A percentile compares a stretch with the other conserved stretches of the same genome.
Evolutionary conservation across 2,329 filamentous ascomycete species (phyloP).

Genomic region (Diaporthe vexans): DNA sequence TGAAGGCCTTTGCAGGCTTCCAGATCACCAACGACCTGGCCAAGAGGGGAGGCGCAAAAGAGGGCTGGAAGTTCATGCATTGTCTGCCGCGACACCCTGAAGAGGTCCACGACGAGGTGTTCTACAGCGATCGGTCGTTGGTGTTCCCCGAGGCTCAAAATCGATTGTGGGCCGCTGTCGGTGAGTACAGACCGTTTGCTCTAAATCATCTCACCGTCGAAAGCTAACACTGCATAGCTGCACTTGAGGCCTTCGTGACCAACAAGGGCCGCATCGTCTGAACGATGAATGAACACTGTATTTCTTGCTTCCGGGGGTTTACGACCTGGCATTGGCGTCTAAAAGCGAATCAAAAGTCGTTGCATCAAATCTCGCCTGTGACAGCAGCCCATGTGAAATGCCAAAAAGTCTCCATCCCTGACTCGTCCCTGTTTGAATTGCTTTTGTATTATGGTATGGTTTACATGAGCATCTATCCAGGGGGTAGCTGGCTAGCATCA

Average conservation of each 20-base stretch:
- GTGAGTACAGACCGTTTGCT: slow-evolving; percentile 59
- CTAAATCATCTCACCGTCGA: not conserved
- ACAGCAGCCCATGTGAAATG: not conserved
- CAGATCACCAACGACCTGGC: slow-evolving; percentile 92
- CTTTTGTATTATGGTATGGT: slow-evolving; percentile 28
- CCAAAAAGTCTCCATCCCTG: not conserved
- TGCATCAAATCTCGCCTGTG: slow-evolving; percentile 4
- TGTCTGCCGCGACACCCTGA: slow-evolving; percentile 93
- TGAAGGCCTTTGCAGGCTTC: slow-evolving; percentile 89
- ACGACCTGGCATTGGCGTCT: slow-evolving; percentile 16
- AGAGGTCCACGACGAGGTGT: slow-evolving; percentile 95
- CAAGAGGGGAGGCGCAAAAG: slow-evolving; percentile 85
- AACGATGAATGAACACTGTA: not conserved
- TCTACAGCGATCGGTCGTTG: slow-evolving; percentile 86
- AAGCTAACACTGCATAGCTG: slow-evolving; percentile 62
- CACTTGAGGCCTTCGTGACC: slow-evolving; percentile 90
- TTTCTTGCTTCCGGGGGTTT: not conserved
- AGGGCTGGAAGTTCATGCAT: slow-evolving; percentile 98
- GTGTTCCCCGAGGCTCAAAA: slow-evolving; percentile 98
- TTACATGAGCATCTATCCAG: slow-evolving; percentile 71
- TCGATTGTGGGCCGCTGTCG: slow-evolving; percentile 88
- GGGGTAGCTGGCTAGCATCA: slow-evolving; percentile 92
- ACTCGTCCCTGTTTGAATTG: slow-evolving; percentile 24
- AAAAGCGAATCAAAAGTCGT: slow-evolving; percentile 32
- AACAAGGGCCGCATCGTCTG: slow-evolving; percentile 84